phyloP scores from a whole-genome alignment of 805 yeast species.

The Sugiyamaella smithiae region DNA sequence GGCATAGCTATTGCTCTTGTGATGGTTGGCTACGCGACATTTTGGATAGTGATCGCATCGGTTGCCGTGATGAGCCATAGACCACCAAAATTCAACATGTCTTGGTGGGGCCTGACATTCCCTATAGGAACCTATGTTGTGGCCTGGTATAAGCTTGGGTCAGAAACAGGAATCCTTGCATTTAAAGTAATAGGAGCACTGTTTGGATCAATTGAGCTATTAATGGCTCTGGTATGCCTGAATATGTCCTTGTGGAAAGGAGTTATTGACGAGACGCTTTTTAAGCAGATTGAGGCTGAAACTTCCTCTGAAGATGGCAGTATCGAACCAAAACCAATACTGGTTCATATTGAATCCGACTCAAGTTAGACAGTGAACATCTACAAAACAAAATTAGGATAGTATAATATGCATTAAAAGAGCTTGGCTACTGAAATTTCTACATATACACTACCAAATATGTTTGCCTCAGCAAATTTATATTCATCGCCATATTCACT shows the following conservation, averaged over 20 bases:
- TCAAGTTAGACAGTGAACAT: too few relatives aligned
- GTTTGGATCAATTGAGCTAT: conserved; percentile 52
- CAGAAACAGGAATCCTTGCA: conserved; percentile 44
- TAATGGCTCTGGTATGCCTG: conserved; percentile 38
- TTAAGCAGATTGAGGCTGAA: background rate
- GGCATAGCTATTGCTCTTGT: conserved; percentile 44
- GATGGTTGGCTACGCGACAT: conserved; percentile 55
- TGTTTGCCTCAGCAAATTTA: too few relatives aligned
- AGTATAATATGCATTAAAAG: too few relatives aligned
- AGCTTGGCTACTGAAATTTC: too few relatives aligned
- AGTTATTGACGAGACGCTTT: background rate
- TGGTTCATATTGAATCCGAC: too few relatives aligned
- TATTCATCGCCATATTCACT: too few relatives aligned
- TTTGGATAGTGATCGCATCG: conserved; percentile 49
- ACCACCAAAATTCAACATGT: conserved; percentile 42
- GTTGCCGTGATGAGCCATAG: conserved; percentile 36
- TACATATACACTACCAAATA: too few relatives aligned
- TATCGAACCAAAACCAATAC: too few relatives aligned
- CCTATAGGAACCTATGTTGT: conserved; percentile 82
- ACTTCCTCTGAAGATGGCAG: background rate
- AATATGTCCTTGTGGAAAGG: background rate
- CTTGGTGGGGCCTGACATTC: conserved; percentile 86
- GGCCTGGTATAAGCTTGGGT: conserved; percentile 54
- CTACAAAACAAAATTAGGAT: too few relatives aligned
- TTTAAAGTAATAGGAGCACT: conserved; percentile 63